These are phyloP conservation scores for Aureobasidium sp. DNA, from an alignment of 2,329 filamentous ascomycete species.

Conservation along the genomic window DNA sequence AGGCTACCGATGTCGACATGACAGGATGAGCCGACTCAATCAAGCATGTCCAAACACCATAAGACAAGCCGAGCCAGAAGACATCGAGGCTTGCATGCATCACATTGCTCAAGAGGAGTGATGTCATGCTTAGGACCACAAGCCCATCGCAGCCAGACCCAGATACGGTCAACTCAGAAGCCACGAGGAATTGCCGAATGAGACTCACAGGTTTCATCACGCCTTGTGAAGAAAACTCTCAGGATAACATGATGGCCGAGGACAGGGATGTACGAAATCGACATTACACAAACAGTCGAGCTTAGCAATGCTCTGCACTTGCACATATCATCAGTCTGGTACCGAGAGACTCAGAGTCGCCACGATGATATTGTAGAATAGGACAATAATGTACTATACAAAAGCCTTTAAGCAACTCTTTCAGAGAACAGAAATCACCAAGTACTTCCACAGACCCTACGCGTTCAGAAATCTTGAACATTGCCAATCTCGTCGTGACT, in stretches of 20 bases:
- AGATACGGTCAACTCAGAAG: too few species aligned
- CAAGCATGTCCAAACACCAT: neutral
- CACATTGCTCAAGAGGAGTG: too few species aligned
- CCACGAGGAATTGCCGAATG: too few species aligned
- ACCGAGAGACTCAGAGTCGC: neutral
- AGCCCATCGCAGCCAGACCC: too few species aligned
- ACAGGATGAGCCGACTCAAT: constrained; percentile 18
- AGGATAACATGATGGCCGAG: too few species aligned
- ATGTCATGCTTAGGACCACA: too few species aligned
- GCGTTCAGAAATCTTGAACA: too few species aligned
- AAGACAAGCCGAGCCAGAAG: neutral
- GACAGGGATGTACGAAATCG: neutral
- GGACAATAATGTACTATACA: neutral
- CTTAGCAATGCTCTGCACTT: neutral
- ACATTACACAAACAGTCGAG: neutral
- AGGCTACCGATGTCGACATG: constrained; percentile 20
- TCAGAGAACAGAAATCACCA: neutral
- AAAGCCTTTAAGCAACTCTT: neutral
- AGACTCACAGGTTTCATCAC: too few species aligned
- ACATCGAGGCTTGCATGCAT: neutral
- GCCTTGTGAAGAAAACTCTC: too few species aligned
- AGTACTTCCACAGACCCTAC: neutral
- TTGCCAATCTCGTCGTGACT: too few species aligned
- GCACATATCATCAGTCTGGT: neutral
- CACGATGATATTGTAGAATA: neutral